Evolutionary conservation across 768 basidiomycete genomes (phyloP).

Genomic region (Boletus barrowsii): DNA sequence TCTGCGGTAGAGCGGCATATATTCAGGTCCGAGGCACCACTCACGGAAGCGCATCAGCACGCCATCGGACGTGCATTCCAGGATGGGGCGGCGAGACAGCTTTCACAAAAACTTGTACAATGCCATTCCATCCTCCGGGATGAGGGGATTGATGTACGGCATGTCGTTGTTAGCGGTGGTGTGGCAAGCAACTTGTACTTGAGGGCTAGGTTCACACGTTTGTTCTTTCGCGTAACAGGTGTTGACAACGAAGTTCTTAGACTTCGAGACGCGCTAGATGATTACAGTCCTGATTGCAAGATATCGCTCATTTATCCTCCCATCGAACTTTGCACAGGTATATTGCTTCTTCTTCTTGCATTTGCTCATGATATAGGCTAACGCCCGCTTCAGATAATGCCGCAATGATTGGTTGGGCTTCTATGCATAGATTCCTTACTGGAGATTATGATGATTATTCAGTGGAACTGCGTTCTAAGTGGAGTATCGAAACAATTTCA

Average conservation of each 20-base stretch:
- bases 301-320: slow-evolving; percentile 73
- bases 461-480: slow-evolving; percentile 62
- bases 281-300: slow-evolving; percentile 27
- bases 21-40: slow-evolving; percentile 32
- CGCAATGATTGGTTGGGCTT: slow-evolving; percentile 94
- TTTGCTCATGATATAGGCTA: not conserved
- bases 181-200: slow-evolving; percentile 85
- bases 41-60: slow-evolving; percentile 27
- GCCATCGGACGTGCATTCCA: slow-evolving; percentile 74
- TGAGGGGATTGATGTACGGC: slow-evolving; percentile 42
- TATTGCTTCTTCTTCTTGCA: not conserved
- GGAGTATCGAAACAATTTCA: slow-evolving; percentile 62
- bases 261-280: slow-evolving; percentile 29
- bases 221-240: not conserved
- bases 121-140: slow-evolving; percentile 41
- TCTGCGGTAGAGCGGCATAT: slow-evolving; percentile 65
- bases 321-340: slow-evolving; percentile 76
- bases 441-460: slow-evolving; percentile 60
- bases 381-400: slow-evolving; percentile 70
- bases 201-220: slow-evolving; percentile 50
- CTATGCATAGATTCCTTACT: slow-evolving; percentile 73
- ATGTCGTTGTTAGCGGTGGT: slow-evolving; percentile 86
- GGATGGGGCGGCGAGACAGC: slow-evolving; percentile 61
- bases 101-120: slow-evolving; percentile 65
- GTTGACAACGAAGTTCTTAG: slow-evolving; percentile 23